Evolutionary conservation across 371 early-diverging fungal species (phyloP).

Genomic region (Circinella minor): DNA sequence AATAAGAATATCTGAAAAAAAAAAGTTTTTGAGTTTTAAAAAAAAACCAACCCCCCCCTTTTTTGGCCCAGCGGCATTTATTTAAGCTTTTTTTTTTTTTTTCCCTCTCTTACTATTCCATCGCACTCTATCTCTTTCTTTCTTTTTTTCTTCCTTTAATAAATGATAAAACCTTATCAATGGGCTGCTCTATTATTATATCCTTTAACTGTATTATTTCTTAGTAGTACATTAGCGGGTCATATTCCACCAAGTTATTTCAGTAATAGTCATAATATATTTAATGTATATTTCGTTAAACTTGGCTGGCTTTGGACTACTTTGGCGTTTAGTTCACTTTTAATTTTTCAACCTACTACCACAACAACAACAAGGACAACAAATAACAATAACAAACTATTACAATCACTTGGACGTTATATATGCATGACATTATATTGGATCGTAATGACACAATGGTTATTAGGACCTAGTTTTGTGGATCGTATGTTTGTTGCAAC

Average conservation of each 20-base stretch:
- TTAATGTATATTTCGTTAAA: constrained; percentile 83
- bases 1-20: not conserved
- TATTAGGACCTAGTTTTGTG: constrained; percentile 79
- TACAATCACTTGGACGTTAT: constrained; percentile 51
- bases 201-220: constrained; percentile 24
- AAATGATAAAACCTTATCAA: constrained; percentile 2
- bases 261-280: constrained; percentile 71
- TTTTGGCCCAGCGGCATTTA: not conserved
- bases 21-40: constrained; percentile 1
- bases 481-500: constrained; percentile 77
- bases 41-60: not conserved
- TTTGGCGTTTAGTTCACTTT: constrained; percentile 29
- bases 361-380: constrained; percentile 2
- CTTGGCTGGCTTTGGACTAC: constrained; percentile 87
- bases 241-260: constrained; percentile 49
- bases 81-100: not conserved
- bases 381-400: constrained; percentile 16
- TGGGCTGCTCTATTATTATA: not conserved
- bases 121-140: not conserved
- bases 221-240: constrained; percentile 14
- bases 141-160: not conserved
- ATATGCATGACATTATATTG: constrained; percentile 77
- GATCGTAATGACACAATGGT: constrained; percentile 83
- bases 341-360: constrained; percentile 9
- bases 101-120: not conserved